These are phyloP conservation scores for Umbellularia californica DNA, from an alignment of 164 flowering plant species.

Conservation along the genomic window DNA sequence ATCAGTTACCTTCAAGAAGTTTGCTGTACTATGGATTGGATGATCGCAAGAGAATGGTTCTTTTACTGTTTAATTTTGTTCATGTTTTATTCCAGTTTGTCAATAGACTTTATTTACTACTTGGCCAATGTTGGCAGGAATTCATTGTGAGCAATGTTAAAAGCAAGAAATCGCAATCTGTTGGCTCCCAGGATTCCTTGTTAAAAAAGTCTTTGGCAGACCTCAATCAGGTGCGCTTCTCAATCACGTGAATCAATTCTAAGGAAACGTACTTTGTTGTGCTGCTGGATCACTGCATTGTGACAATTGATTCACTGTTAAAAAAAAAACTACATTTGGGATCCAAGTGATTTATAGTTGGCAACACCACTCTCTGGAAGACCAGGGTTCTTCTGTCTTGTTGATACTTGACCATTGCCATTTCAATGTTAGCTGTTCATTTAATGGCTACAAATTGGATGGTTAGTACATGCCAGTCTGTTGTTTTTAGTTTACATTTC, in stretches of 20 bases:
- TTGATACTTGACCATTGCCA: background rate
- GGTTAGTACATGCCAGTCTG: background rate
- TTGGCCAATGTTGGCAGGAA: slow-evolving; percentile 36
- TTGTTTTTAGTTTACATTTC: too few relatives aligned
- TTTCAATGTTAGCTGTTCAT: background rate
- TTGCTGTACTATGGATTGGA: slow-evolving; percentile 78
- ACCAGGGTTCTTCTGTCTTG: background rate
- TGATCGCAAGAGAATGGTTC: slow-evolving; percentile 79
- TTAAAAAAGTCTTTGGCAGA: slow-evolving; percentile 53
- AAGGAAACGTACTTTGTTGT: background rate
- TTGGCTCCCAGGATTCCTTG: slow-evolving; percentile 35
- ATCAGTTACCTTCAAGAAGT: slow-evolving; percentile 80
- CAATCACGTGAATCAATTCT: background rate
- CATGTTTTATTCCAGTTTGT: background rate
- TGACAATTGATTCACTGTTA: background rate
- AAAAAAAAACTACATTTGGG: too few relatives aligned
- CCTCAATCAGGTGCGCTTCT: slow-evolving; percentile 50
- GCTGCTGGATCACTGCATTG: background rate
- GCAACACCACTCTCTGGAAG: background rate
- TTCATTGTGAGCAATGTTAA: slow-evolving; percentile 59
- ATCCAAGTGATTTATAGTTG: too few relatives aligned
- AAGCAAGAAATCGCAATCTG: slow-evolving; percentile 46
- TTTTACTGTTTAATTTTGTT: slow-evolving; percentile 7
- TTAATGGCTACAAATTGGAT: background rate
- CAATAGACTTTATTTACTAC: background rate